Percentiles rank a stretch among this genome's conserved stretches.
phyloP scores from a whole-genome alignment of 208 protist species.

The Porcisia hertigi region DNA sequence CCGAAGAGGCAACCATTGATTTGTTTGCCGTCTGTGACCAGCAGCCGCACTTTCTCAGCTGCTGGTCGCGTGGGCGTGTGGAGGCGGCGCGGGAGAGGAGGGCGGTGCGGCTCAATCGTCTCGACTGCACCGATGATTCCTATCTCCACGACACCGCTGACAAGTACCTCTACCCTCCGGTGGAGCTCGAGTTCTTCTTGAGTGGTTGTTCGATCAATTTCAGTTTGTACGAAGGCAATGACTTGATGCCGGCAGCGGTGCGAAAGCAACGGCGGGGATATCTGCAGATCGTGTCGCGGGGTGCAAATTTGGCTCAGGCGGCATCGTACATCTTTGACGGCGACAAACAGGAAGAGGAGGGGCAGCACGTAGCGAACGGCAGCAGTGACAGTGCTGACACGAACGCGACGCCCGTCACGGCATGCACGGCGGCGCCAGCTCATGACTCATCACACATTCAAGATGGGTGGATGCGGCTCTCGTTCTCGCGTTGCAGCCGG shows the following conservation, averaged over 20 bases:
- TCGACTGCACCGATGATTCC: constrained; percentile 32
- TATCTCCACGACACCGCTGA: constrained; percentile 30
- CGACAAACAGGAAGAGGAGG: neutral
- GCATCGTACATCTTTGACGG: constrained; percentile 7
- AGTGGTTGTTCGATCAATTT: constrained; percentile 42
- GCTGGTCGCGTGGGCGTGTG: constrained; percentile 29
- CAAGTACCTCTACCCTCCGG: constrained; percentile 30
- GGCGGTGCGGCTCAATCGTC: constrained; percentile 18
- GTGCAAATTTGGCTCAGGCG: constrained; percentile 10
- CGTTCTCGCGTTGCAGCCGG: neutral
- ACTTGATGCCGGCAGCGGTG: constrained; percentile 38
- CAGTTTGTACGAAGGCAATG: constrained; percentile 54
- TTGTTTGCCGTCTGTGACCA: constrained; percentile 16
- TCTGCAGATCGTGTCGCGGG: constrained; percentile 28
- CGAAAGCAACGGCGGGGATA: constrained; percentile 34
- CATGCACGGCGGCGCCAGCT: neutral
- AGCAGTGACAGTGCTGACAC: neutral
- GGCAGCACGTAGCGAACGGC: neutral
- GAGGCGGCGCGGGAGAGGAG: constrained; percentile 16
- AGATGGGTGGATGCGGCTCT: neutral
- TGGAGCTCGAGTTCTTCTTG: constrained; percentile 44
- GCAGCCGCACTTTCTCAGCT: constrained; percentile 34
- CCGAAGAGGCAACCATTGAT: constrained; percentile 10
- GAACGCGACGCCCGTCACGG: neutral
- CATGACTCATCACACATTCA: neutral